Conservation (phyloP, 352 stramenopile genomes). For the Lagenidium giganteum region DNA sequence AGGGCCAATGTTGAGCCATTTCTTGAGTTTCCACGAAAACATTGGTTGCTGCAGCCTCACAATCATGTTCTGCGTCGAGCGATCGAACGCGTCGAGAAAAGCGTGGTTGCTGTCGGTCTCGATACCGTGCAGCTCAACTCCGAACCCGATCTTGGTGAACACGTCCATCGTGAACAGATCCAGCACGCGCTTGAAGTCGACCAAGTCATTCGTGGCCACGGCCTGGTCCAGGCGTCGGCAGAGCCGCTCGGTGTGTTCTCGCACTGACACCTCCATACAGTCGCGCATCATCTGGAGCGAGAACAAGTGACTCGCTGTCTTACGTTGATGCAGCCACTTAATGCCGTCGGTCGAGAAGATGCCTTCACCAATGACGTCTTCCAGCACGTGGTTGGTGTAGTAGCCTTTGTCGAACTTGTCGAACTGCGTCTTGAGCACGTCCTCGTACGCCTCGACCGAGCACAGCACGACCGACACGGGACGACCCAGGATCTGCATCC, state of each 20-base stretch:
- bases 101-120: conserved; percentile 15
- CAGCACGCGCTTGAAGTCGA: conserved; percentile 52
- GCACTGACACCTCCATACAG: conserved; percentile 45
- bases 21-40: conserved; percentile 22
- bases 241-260: conserved; percentile 30
- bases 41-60: conserved; percentile 16
- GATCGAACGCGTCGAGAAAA: conserved; percentile 21
- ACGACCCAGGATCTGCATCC: conserved; percentile 26
- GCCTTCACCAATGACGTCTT: conserved; percentile 70
- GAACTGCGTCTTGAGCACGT: conserved; percentile 65
- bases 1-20: conserved; percentile 15
- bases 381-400: conserved; percentile 23
- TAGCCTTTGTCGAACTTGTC: conserved; percentile 71
- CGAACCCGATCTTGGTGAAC: conserved; percentile 72
- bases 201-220: conserved; percentile 3
- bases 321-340: conserved; percentile 71
- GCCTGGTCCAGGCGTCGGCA: conserved; percentile 21
- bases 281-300: conserved; percentile 50
- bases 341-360: conserved; percentile 72
- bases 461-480: conserved; percentile 35
- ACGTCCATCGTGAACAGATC: conserved; percentile 62
- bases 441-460: conserved; percentile 38
- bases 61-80: conserved; percentile 16
- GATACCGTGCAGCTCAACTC: conserved; percentile 48
- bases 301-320: conserved; percentile 87